Base-by-base conservation (phyloP, 257 asterid genomes). In the Euphrasia confusa region DNA sequence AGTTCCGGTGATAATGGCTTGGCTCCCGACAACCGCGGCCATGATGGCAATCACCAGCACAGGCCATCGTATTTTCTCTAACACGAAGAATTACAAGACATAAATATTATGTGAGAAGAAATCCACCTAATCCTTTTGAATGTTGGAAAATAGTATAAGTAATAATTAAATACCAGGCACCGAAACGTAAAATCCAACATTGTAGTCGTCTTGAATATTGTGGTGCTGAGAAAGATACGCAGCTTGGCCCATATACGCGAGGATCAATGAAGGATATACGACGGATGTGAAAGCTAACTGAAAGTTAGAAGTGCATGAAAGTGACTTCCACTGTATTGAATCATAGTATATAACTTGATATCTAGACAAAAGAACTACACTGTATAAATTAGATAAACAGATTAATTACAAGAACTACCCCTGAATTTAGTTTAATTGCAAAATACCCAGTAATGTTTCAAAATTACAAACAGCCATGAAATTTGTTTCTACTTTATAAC, bases 11-110 rank as follows among this genome's bases (percentile, higher is more conserved):
- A 90, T 90, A 57, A 90, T 82, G 58, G 97, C 96, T 73, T 90
- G 97, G 80, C 98, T 90, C 68, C 98, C 98, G 3, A 90, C 98
- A 5, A 88, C 95, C 7, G 98, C 96, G 35, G 98, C 98, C 77
- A 90, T 82, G 40, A 90, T 80, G 53, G 98, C 98, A 50, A 88
- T 85, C 77, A 84, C 96, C 67, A 90, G 73, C 62, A 90, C 91
- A 3, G 98, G 98, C 98, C 95, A 85, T 74, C 95, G 72, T 63
- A 90, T 60, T 24, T 57, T 82, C 65, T 81, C 87, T 81, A 54
- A 39, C 10, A 45, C 26, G 55, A 53, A 71, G 65, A 62, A 58
- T 39, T 1, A 27, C 54, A 15, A 58, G 65, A 33, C 57, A 4
- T 39, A 56, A 7, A 13, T 45, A 45, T 4, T 48, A 44, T 1